Percentiles rank a stretch among this genome's conserved stretches.
Conservation (phyloP, 2,329 filamentous ascomycete species). For the Epichloe coenophiala region DNA sequence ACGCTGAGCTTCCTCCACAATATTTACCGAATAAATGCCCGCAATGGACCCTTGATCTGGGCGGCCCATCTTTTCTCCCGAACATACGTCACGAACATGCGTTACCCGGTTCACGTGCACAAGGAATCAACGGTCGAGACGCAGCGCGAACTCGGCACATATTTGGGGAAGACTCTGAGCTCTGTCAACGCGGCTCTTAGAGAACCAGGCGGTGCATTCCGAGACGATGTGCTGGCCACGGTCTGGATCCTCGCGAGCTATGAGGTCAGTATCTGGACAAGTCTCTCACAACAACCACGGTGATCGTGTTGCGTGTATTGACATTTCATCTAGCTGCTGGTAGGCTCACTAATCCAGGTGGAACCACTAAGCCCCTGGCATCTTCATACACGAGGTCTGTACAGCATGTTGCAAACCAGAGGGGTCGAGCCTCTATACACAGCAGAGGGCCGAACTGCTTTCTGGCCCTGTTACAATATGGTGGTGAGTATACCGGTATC, state of each 20-base stretch:
- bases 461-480: conserved; percentile 26
- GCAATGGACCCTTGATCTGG: conserved; percentile 24
- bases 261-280: conserved; percentile 16
- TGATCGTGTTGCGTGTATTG: neutral
- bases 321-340: conserved; percentile 16
- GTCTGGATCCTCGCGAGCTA: conserved; percentile 28
- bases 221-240: conserved; percentile 25
- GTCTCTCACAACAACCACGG: neutral
- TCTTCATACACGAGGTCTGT: conserved; percentile 22
- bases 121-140: conserved; percentile 13
- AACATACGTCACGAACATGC: conserved; percentile 25
- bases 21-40: conserved; percentile 13
- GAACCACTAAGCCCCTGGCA: conserved; percentile 21
- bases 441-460: conserved; percentile 15
- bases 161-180: conserved; percentile 24
- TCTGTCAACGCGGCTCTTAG: conserved; percentile 24
- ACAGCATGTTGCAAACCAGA: conserved; percentile 23
- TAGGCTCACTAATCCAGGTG: conserved; percentile 20
- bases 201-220: conserved; percentile 13
- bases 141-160: conserved; percentile 20
- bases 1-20: conserved; percentile 20
- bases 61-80: conserved; percentile 26
- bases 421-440: conserved; percentile 17
- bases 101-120: conserved; percentile 17
- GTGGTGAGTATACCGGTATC: conserved; percentile 19